Conservation (phyloP, 2,329 filamentous ascomycete species). For the Raffaelea ambrosiae region DNA sequence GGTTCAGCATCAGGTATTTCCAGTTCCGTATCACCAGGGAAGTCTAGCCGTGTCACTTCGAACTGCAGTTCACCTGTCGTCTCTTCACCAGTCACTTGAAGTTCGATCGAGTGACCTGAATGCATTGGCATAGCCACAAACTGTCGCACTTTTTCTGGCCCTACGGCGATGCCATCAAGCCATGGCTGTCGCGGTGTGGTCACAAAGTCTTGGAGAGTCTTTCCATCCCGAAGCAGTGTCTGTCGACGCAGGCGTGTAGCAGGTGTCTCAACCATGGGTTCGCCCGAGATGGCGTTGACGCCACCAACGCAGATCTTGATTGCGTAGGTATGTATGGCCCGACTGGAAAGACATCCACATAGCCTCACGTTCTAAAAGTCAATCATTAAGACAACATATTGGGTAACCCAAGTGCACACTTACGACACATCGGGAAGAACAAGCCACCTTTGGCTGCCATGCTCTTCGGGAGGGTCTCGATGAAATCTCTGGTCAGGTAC, state of each 20-base stretch:
- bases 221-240: background rate
- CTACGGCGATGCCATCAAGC: constrained; percentile 4
- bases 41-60: constrained; percentile 3
- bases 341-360: constrained; percentile 6
- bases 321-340: constrained; percentile 1
- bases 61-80: constrained; percentile 4
- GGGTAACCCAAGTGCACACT: background rate
- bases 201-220: constrained; percentile 5
- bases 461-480: background rate
- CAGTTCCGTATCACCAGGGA: background rate
- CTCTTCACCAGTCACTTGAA: constrained; percentile 5
- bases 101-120: constrained; percentile 1
- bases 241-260: background rate
- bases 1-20: background rate
- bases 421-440: constrained; percentile 8
- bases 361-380: constrained; percentile 2
- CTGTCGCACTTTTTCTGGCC: constrained; percentile 5
- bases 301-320: constrained; percentile 5
- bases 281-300: constrained; percentile 7
- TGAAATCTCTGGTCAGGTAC: background rate
- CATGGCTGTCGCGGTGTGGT: constrained; percentile 2
- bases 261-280: constrained; percentile 1
- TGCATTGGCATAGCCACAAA: constrained; percentile 7
- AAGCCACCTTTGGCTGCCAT: constrained; percentile 7
- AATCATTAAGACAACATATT: background rate